phyloP scores from a whole-genome alignment of 495 filamentous ascomycete species.

The Penicillium bialowiezense region DNA sequence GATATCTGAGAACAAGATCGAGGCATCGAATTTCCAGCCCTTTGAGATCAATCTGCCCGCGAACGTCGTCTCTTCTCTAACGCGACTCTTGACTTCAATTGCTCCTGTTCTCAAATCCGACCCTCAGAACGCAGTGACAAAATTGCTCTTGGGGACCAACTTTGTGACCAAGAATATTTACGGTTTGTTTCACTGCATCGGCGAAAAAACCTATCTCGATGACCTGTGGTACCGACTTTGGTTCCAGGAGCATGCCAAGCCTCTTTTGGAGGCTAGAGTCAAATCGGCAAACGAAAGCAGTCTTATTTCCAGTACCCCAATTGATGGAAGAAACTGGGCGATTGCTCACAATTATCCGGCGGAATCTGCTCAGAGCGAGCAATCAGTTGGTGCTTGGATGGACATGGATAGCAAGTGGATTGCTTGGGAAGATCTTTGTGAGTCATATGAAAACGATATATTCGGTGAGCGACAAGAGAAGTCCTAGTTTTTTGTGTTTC shows the following conservation, averaged over 20 bases:
- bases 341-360: constrained; percentile 3
- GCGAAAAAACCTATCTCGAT: constrained; percentile 12
- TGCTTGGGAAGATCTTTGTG: constrained; percentile 9
- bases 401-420: constrained; percentile 8
- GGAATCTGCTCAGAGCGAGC: neutral
- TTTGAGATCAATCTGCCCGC: constrained; percentile 5
- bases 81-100: constrained; percentile 3
- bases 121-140: neutral
- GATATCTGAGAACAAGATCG: constrained; percentile 3
- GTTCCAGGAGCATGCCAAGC: constrained; percentile 9
- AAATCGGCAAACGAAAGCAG: neutral
- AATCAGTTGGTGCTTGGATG: constrained; percentile 4
- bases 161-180: constrained; percentile 13
- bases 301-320: neutral
- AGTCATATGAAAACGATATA: constrained; percentile 3
- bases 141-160: constrained; percentile 9
- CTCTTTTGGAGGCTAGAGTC: constrained; percentile 4
- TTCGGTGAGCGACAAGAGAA: neutral
- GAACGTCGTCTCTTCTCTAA: constrained; percentile 6
- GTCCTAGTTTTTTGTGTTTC: neutral
- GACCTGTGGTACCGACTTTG: constrained; percentile 9
- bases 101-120: neutral
- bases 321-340: constrained; percentile 13
- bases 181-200: constrained; percentile 12
- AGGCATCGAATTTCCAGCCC: constrained; percentile 4